Evolutionary conservation across 2,329 filamentous ascomycete genomes (phyloP).

Genomic region (Hirsutella thompsonii): DNA sequence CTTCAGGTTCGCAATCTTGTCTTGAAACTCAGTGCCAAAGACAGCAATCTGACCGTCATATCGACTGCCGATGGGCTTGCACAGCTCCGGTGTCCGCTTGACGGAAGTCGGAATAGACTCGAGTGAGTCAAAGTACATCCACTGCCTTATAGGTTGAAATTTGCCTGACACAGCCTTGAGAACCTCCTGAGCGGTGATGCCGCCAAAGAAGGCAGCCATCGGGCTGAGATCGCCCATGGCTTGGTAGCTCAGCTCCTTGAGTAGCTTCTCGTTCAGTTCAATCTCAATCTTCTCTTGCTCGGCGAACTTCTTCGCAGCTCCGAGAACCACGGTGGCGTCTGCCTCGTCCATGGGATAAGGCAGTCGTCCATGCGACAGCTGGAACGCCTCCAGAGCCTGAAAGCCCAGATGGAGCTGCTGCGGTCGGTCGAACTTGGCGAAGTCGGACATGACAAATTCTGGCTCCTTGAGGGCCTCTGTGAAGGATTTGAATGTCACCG

Average conservation of each 20-base stretch:
- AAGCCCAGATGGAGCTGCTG: constrained; percentile 85
- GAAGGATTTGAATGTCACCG: constrained; percentile 77
- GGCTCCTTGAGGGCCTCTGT: constrained; percentile 70
- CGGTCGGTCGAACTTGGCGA: constrained; percentile 93
- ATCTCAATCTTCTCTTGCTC: constrained; percentile 50
- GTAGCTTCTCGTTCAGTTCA: constrained; percentile 82
- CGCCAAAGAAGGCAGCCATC: constrained; percentile 91
- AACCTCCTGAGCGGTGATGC: constrained; percentile 84
- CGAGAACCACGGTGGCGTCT: constrained; percentile 68
- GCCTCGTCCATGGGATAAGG: constrained; percentile 74
- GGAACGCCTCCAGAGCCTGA: constrained; percentile 83
- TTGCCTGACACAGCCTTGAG: constrained; percentile 96
- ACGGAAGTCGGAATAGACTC: constrained; percentile 75
- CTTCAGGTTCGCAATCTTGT: constrained; percentile 80
- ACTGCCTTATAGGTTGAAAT: constrained; percentile 91
- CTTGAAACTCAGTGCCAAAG: constrained; percentile 85
- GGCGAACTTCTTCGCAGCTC: constrained; percentile 62
- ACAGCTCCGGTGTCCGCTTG: constrained; percentile 71
- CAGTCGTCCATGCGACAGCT: constrained; percentile 58
- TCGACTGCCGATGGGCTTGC: constrained; percentile 70
- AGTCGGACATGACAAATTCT: constrained; percentile 85
- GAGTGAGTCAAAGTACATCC: constrained; percentile 96
- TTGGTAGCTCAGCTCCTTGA: constrained; percentile 90
- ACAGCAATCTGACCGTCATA: constrained; percentile 98
- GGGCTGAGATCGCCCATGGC: constrained; percentile 82